Evolutionary conservation across 768 basidiomycete species (phyloP).

Genomic region (Gelatoporia subvermispora): DNA sequence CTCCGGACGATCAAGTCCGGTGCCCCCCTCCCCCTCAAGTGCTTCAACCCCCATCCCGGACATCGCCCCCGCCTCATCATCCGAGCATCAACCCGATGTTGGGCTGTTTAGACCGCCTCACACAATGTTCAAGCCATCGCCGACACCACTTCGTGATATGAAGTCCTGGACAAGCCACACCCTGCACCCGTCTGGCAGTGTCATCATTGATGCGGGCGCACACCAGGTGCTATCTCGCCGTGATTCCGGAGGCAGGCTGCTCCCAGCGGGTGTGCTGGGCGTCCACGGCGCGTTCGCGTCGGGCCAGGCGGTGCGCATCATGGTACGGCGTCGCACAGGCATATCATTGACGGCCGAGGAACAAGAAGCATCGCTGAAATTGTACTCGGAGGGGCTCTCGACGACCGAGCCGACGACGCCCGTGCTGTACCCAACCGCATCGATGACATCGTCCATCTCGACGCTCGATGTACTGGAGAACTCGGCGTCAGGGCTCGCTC

Average conservation of each 20-base stretch:
- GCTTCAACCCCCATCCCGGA: constrained; percentile 3
- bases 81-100: background rate
- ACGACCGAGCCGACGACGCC: constrained; percentile 57
- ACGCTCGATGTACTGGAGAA: constrained; percentile 29
- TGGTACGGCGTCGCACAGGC: constrained; percentile 41
- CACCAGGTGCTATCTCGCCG: constrained; percentile 78
- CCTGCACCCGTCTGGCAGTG: constrained; percentile 79
- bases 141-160: constrained; percentile 72
- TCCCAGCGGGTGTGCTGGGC: constrained; percentile 87
- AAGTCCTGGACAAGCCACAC: constrained; percentile 99
- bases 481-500: background rate
- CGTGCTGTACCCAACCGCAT: constrained; percentile 35
- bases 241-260: constrained; percentile 84
- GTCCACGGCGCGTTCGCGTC: constrained; percentile 89
- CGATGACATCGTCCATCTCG: constrained; percentile 40
- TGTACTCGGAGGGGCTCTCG: constrained; percentile 36
- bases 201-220: constrained; percentile 88
- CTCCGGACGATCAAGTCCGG: constrained; percentile 21
- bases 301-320: constrained; percentile 88
- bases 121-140: constrained; percentile 79
- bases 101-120: constrained; percentile 71
- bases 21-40: background rate
- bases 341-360: constrained; percentile 12
- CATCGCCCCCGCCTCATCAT: constrained; percentile 5
- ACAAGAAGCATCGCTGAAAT: constrained; percentile 15